Percentiles rank a stretch among this genome's conserved stretches.
phyloP scores from a whole-genome alignment of 768 basidiomycete species.

The Sarcomyxa edulis region DNA sequence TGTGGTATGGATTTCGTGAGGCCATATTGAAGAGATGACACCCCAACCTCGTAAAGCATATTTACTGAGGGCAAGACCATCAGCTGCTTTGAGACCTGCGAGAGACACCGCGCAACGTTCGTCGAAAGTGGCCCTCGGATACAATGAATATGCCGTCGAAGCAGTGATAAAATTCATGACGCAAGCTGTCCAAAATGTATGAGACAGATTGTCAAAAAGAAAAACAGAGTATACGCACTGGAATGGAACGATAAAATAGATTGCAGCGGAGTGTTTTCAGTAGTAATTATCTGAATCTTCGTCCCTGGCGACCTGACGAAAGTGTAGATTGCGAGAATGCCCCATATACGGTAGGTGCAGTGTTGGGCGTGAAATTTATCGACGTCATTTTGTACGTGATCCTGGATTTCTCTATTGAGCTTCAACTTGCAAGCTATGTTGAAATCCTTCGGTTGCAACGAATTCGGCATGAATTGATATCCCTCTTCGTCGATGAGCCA shows the following conservation, averaged over 20 bases:
- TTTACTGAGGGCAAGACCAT: constrained; percentile 19
- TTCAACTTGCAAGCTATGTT: no score
- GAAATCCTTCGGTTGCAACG: not conserved
- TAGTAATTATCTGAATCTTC: constrained; percentile 33
- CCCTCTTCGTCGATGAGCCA: constrained; percentile 30
- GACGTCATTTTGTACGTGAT: constrained; percentile 9
- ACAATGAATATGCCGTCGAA: constrained; percentile 32
- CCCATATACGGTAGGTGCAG: constrained; percentile 1
- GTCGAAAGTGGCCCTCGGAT: constrained; percentile 35
- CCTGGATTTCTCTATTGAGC: no score
- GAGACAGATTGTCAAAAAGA: not conserved
- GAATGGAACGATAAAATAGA: constrained; percentile 18
- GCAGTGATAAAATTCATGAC: constrained; percentile 40
- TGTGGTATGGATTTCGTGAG: no score
- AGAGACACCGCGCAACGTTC: constrained; percentile 19
- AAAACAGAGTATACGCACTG: constrained; percentile 20
- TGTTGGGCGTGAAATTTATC: no score
- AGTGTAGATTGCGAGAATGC: not conserved
- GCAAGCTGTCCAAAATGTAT: constrained; percentile 16
- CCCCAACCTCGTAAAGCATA: constrained; percentile 32
- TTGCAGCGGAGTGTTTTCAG: constrained; percentile 21
- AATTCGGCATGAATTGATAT: constrained; percentile 22
- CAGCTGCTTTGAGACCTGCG: not conserved
- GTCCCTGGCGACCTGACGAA: not conserved
- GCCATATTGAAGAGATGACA: no score